Conservation (phyloP, 2,329 filamentous ascomycete genomes). For the Capronia epimyces region DNA sequence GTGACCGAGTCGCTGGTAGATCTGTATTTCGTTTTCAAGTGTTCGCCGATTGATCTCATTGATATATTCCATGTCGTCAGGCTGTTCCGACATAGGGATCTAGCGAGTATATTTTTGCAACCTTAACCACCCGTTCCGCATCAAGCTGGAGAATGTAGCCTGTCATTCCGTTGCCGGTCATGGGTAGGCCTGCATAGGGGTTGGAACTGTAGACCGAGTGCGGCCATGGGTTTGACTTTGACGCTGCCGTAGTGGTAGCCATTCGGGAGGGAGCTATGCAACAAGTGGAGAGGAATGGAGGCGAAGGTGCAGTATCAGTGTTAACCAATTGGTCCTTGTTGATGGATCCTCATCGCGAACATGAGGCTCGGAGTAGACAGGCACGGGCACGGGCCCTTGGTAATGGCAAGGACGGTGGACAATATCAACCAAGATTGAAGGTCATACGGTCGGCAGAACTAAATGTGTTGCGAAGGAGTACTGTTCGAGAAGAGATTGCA, state of each 20-base stretch:
- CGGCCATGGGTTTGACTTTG: neutral
- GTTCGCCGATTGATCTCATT: constrained; percentile 24
- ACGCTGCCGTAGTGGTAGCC: neutral
- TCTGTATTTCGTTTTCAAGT: constrained; percentile 23
- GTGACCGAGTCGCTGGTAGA: constrained; percentile 22
- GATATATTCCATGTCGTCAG: constrained; percentile 16
- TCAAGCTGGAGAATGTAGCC: constrained; percentile 20
- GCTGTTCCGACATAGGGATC: constrained; percentile 4
- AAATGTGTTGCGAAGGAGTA: too few relatives aligned
- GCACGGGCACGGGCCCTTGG: too few relatives aligned
- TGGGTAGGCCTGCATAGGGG: constrained; percentile 14
- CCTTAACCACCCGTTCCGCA: constrained; percentile 19
- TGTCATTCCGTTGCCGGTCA: constrained; percentile 19
- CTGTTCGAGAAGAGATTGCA: too few relatives aligned
- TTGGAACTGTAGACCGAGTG: constrained; percentile 7
- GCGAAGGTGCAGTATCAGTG: too few relatives aligned
- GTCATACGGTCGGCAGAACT: too few relatives aligned
- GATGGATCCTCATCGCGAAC: too few relatives aligned
- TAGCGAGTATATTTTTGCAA: constrained; percentile 12
- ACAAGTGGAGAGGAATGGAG: too few relatives aligned
- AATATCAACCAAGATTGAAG: too few relatives aligned
- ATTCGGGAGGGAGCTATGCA: too few relatives aligned
- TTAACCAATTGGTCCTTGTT: too few relatives aligned
- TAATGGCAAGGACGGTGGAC: too few relatives aligned
- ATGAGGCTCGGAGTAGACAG: too few relatives aligned